Evolutionary conservation across 2,329 filamentous ascomycete genomes (phyloP).

Genomic region (Colletotrichum simmondsii): DNA sequence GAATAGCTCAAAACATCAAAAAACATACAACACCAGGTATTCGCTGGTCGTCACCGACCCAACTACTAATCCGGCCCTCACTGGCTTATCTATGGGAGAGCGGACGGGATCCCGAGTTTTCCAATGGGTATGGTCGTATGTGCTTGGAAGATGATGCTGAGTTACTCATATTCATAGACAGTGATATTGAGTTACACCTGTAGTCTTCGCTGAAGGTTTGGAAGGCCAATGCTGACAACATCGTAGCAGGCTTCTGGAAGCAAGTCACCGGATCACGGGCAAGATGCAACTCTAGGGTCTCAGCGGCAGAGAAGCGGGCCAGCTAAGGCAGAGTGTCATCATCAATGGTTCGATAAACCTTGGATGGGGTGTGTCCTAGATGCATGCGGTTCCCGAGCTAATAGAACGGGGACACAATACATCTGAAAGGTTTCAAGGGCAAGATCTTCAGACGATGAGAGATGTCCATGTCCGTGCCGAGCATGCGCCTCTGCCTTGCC

Average conservation of each 20-base stretch:
- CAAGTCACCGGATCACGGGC: background rate
- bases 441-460: background rate
- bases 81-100: too few relatives aligned
- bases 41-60: too few relatives aligned
- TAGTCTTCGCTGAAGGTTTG: background rate
- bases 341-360: background rate
- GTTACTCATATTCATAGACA: too few relatives aligned
- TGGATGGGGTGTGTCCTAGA: background rate
- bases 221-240: background rate
- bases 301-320: background rate
- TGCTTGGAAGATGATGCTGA: rapidly evolving
- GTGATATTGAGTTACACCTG: too few relatives aligned
- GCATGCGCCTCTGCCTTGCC: background rate
- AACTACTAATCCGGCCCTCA: too few relatives aligned
- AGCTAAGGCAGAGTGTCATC: conserved; percentile 4
- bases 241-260: conserved; percentile 4
- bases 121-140: too few relatives aligned
- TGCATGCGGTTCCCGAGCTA: background rate
- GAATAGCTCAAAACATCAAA: too few relatives aligned
- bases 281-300: background rate
- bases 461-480: background rate
- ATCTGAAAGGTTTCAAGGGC: background rate
- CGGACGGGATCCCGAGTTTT: too few relatives aligned
- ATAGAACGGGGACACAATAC: background rate
- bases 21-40: too few relatives aligned